Percentiles rank a stretch among this genome's conserved stretches.
Conservation (phyloP, 176 grass and related monocot genomes). For the Rhynchospora pubera region DNA sequence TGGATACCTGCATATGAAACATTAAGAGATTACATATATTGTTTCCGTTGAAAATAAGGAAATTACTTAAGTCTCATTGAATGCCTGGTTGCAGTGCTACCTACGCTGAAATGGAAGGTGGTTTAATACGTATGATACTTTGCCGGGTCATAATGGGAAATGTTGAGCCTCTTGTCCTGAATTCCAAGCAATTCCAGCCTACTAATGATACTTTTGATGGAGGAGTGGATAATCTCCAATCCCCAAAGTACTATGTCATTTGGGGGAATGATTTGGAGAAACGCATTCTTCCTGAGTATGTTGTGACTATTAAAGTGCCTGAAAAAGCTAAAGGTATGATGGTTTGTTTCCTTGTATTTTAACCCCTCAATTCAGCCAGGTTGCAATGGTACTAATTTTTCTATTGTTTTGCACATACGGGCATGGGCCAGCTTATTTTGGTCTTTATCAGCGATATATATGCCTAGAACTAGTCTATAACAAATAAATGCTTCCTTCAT, state of each 20-base stretch:
- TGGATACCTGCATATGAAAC: neutral
- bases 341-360: neutral
- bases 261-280: conserved; percentile 60
- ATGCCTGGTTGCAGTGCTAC: conserved; percentile 32
- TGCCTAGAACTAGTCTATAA: neutral
- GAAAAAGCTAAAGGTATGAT: conserved; percentile 43
- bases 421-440: neutral
- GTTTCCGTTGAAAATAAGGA: neutral
- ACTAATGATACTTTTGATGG: conserved; percentile 53
- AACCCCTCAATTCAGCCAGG: neutral
- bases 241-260: conserved; percentile 62
- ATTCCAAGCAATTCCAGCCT: conserved; percentile 67
- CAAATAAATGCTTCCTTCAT: neutral
- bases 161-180: conserved; percentile 47
- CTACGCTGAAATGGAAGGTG: conserved; percentile 52
- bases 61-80: conserved; percentile 10
- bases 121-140: conserved; percentile 57
- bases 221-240: conserved; percentile 61
- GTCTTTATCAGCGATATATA: neutral
- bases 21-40: neutral
- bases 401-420: neutral
- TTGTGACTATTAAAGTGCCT: conserved; percentile 52
- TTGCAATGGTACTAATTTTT: neutral
- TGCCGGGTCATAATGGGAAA: conserved; percentile 88
- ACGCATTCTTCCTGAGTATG: conserved; percentile 66